Evolutionary conservation across 306 rosid genomes (phyloP), one percentile per base, ranked within the genome.

Genomic region (Cicer bijugum): DNA sequence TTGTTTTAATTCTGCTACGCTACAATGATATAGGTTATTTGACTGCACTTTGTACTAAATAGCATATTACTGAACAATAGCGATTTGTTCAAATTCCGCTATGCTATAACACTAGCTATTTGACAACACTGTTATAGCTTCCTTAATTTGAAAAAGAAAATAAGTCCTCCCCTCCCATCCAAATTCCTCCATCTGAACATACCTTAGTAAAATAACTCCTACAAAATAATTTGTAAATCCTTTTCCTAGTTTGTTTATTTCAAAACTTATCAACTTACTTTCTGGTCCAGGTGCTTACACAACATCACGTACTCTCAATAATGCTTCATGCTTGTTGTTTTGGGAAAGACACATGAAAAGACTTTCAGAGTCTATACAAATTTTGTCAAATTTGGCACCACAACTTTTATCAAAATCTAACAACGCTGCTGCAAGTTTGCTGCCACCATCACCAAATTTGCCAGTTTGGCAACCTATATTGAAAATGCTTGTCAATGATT

Each of bases 261-360:
- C 12, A 7, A 37, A 53, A 53, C 68, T 78, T 37, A 60, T 78
- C 43, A 42, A 45, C 17, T 20, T 52, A 19, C 9, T 42, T 61
- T 73, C 72, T 73, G 53, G 33, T 69, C 51, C 74, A 92, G 97
- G 97, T 33, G 98, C 97, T 53, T 93, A 93, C 85, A 93, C 98
- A 6, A 93, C 98, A 16, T 74, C 98, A 1, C 96, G 98, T 12
- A 86, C 98, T 72, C 88, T 86, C 77, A 72, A 82, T 78, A 81
- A 81, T 75, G 98, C 88, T 15, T 88, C 97, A 2, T 68, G 75
- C 73, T 69, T 93, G 65, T 78, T 93, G 77, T 91, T 91, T 70
- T 91, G 98, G 97, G 89, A 91, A 28, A 80, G 97, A 52, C 98
- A 91, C 81, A 17, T 91, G 79, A 84, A 82, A 59, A 85, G 98